Evolutionary conservation across 2,329 filamentous ascomycete species (phyloP).

Genomic region (Ampelomyces quisqualis): DNA sequence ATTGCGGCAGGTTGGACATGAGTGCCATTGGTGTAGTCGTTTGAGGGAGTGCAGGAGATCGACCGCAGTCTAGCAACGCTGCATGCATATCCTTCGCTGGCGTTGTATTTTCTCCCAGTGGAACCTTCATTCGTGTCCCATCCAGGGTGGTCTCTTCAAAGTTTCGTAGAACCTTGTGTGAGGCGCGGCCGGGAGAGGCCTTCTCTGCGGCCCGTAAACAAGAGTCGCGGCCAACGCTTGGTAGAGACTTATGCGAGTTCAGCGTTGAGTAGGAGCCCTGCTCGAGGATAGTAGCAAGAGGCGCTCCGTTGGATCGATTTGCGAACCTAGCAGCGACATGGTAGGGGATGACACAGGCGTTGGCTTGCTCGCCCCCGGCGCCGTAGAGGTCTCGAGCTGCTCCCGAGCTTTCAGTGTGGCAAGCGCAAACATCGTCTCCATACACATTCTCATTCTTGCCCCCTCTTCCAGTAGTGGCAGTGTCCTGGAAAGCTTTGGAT

Average conservation of each 20-base stretch:
- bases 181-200: conserved; percentile 15
- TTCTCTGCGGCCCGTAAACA: conserved; percentile 17
- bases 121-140: conserved; percentile 19
- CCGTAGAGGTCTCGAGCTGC: conserved; percentile 4
- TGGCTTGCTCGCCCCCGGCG: conserved; percentile 16
- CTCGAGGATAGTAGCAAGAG: conserved; percentile 49
- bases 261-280: conserved; percentile 47
- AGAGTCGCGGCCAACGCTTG: conserved; percentile 22
- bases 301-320: conserved; percentile 39
- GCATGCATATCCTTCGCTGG: conserved; percentile 1
- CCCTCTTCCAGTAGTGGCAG: conserved; percentile 5
- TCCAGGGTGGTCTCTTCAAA: conserved; percentile 19
- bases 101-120: conserved; percentile 9
- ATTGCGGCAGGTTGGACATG: conserved; percentile 4
- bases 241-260: conserved; percentile 35
- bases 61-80: conserved; percentile 7
- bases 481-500: conserved; percentile 21
- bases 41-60: conserved; percentile 6
- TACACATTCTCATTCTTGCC: conserved; percentile 5
- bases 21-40: conserved; percentile 13
- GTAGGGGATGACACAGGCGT: conserved; percentile 23
- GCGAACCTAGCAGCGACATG: conserved; percentile 28
- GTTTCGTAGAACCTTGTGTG: conserved; percentile 18
- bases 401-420: conserved; percentile 2
- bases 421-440: conserved; percentile 18